A percentile compares a stretch with the other conserved stretches of the same genome.
These are phyloP conservation scores for Microbotryum intermedium DNA, from an alignment of 1,284 basidiomycete species.

Conservation along the genomic window DNA sequence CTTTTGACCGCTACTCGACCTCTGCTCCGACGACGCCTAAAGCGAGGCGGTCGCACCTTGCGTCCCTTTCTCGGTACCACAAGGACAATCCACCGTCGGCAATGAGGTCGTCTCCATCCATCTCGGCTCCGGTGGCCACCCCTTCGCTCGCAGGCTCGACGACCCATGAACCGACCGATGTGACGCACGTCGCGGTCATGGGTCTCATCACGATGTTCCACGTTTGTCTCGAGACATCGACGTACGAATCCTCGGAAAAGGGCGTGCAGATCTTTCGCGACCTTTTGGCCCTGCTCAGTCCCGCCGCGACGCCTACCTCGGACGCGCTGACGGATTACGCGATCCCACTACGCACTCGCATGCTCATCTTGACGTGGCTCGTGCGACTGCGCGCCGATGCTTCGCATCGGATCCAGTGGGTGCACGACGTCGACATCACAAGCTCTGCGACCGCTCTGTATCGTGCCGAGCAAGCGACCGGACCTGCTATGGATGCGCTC, in stretches of 20 bases:
- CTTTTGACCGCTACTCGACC: conserved; percentile 6
- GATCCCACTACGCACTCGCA: conserved; percentile 48
- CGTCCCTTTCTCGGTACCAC: conserved; percentile 15
- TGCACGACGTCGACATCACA: conserved; percentile 44
- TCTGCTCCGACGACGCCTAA: conserved; percentile 11
- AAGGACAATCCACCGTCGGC: conserved; percentile 9
- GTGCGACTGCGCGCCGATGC: conserved; percentile 83
- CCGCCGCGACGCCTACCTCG: conserved; percentile 21
- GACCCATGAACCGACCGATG: conserved; percentile 12
- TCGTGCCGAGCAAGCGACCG: conserved; percentile 21
- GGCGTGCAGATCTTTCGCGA: conserved; percentile 45
- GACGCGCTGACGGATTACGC: conserved; percentile 16
- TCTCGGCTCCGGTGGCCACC: neutral
- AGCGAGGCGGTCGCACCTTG: neutral
- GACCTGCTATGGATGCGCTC: neutral
- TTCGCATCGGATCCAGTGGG: conserved; percentile 76
- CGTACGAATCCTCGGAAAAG: conserved; percentile 40
- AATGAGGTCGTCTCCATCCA: neutral
- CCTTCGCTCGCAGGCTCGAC: neutral
- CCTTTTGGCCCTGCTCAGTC: conserved; percentile 42
- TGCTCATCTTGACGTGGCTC: conserved; percentile 76
- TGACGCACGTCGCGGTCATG: conserved; percentile 43
- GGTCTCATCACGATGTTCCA: conserved; percentile 59
- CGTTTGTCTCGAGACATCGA: conserved; percentile 42
- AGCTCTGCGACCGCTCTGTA: conserved; percentile 41